These are phyloP conservation scores for Aegilops umbellulata DNA, from an alignment of 176 grass and related monocot species.

Conservation along the genomic window DNA sequence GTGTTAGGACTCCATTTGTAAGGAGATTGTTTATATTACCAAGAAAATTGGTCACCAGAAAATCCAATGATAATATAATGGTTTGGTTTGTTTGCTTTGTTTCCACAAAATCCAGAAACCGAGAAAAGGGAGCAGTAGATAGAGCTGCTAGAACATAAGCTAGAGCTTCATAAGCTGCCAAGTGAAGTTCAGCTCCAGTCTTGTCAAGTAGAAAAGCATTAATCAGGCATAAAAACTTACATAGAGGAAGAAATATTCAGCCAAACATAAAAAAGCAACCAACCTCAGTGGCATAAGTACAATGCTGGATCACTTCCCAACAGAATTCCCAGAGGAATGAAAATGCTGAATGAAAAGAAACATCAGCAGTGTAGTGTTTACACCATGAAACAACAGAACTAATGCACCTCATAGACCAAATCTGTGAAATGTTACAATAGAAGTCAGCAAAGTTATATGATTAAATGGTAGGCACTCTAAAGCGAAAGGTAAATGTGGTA, in stretches of 20 bases:
- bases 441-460: slow-evolving; percentile 17
- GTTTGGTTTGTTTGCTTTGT: slow-evolving; percentile 19
- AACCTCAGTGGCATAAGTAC: slow-evolving; percentile 61
- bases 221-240: slow-evolving; percentile 5
- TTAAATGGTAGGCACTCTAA: slow-evolving; percentile 11
- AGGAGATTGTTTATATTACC: slow-evolving; percentile 73
- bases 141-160: slow-evolving; percentile 60
- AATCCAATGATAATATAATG: slow-evolving; percentile 53
- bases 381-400: slow-evolving; percentile 72
- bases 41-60: slow-evolving; percentile 54
- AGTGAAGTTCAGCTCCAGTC: slow-evolving; percentile 80
- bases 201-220: slow-evolving; percentile 32
- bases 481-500: neutral
- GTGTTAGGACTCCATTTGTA: slow-evolving; percentile 66
- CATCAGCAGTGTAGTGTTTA: slow-evolving; percentile 34
- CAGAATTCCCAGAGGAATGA: slow-evolving; percentile 73
- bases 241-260: slow-evolving; percentile 21
- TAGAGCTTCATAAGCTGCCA: slow-evolving; percentile 87
- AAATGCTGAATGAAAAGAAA: slow-evolving; percentile 57
- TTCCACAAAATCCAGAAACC: slow-evolving; percentile 39
- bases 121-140: slow-evolving; percentile 32
- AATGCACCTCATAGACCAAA: slow-evolving; percentile 72
- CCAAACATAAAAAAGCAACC: slow-evolving; percentile 33
- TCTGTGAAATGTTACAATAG: slow-evolving; percentile 53
- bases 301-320: slow-evolving; percentile 76